These are phyloP conservation scores for Blastobotrys proliferans DNA, from an alignment of 1,139 yeast species.

Conservation along the genomic window DNA sequence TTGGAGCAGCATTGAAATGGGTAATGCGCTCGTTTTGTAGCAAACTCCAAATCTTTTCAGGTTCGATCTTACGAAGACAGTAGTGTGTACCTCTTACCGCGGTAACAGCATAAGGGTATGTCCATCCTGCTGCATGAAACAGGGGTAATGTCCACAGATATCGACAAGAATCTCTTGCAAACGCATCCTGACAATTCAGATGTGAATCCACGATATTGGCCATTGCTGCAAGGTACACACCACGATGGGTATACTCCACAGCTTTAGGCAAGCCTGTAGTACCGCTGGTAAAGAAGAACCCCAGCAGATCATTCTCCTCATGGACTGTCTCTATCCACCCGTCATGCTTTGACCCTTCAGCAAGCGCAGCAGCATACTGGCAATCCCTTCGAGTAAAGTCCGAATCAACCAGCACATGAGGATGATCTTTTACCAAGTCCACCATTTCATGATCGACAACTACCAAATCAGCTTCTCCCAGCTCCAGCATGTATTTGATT, in stretches of 20 bases:
- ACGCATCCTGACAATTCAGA: conserved; percentile 32
- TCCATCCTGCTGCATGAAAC: conserved; percentile 42
- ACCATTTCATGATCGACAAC: conserved; percentile 35
- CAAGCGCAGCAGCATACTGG: conserved; percentile 27
- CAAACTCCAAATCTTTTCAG: conserved; percentile 36
- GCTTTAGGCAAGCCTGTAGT: conserved; percentile 80
- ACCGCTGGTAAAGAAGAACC: conserved; percentile 60
- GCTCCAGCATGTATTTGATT: conserved; percentile 33
- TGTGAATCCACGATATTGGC: conserved; percentile 35
- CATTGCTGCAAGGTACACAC: conserved; percentile 35
- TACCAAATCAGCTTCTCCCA: conserved; percentile 35
- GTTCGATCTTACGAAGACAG: conserved; percentile 36
- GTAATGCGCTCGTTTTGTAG: conserved; percentile 32
- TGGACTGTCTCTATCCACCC: conserved; percentile 28
- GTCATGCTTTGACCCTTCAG: conserved; percentile 24
- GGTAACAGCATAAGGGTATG: conserved; percentile 39
- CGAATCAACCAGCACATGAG: conserved; percentile 32
- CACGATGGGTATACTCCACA: conserved; percentile 56
- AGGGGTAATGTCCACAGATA: conserved; percentile 40
- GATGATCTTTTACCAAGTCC: conserved; percentile 21
- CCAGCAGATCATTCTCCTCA: conserved; percentile 32
- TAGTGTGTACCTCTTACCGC: conserved; percentile 38
- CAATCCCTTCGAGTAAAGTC: conserved; percentile 23
- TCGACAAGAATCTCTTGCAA: conserved; percentile 31
- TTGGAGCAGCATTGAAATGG: conserved; percentile 40